Conservation (phyloP, 495 filamentous ascomycete genomes). For the Rostrohypoxylon terebratum region DNA sequence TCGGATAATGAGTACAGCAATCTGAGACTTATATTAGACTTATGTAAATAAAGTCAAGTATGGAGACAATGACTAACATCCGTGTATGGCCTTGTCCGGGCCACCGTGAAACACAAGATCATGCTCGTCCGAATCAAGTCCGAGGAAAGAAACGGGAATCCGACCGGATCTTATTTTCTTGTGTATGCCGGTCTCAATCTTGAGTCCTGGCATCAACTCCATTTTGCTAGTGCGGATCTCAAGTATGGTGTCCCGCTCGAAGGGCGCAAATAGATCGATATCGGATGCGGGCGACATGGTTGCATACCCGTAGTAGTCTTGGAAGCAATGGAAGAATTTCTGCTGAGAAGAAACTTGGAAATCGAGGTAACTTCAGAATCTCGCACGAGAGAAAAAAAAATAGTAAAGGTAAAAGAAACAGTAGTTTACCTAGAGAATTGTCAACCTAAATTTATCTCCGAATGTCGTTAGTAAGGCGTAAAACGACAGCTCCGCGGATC, state of each 20-base stretch:
- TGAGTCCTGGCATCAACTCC: conserved; percentile 58
- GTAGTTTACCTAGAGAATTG: not conserved
- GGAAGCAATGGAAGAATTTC: not conserved
- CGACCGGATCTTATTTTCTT: conserved; percentile 56
- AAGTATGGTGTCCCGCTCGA: conserved; percentile 59
- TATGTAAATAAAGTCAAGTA: not conserved
- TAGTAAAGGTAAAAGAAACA: not conserved
- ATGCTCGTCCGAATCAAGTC: conserved; percentile 67
- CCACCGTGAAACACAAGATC: conserved; percentile 67
- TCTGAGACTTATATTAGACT: conserved; percentile 48
- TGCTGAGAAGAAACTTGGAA: not conserved
- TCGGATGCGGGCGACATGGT: conserved; percentile 38
- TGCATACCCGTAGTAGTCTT: conserved; percentile 2
- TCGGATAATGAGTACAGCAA: conserved; percentile 64
- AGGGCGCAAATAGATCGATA: conserved; percentile 56
- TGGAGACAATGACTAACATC: conserved; percentile 54
- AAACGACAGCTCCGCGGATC: conserved; percentile 4
- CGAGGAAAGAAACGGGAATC: conserved; percentile 57
- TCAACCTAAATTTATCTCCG: conserved; percentile 2
- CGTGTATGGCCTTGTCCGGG: conserved; percentile 67
- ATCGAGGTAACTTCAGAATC: not conserved
- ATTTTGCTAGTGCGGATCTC: conserved; percentile 66
- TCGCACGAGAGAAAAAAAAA: not conserved
- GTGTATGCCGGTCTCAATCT: conserved; percentile 63
- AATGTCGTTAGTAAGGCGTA: conserved; percentile 24